phyloP scores from a whole-genome alignment of 73 alveolate genomes.

The Durusdinium trenchii region DNA sequence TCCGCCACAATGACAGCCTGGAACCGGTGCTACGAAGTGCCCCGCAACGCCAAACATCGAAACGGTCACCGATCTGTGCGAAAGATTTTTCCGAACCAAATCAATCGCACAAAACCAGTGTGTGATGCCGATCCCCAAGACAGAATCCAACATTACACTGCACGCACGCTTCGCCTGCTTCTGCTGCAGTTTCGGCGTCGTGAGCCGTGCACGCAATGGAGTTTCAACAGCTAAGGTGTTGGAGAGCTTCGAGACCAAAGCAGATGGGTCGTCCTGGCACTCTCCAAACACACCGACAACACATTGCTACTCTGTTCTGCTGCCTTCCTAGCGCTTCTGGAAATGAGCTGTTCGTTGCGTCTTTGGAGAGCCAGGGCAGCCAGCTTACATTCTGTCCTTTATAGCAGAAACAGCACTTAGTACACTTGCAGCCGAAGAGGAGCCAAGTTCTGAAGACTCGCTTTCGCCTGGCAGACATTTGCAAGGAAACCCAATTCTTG shows the following conservation, averaged over 20 bases:
- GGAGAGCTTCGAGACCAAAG: constrained; percentile 21
- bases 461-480: neutral
- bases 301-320: neutral
- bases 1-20: constrained; percentile 71
- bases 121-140: neutral
- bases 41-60: neutral
- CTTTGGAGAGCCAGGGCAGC: neutral
- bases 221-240: neutral
- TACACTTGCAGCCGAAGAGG: constrained; percentile 15
- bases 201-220: constrained; percentile 42
- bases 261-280: constrained; percentile 7
- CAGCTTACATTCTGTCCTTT: neutral
- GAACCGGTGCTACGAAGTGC: neutral
- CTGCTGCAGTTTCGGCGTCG: constrained; percentile 40
- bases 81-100: neutral
- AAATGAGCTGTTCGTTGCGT: neutral
- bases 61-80: neutral
- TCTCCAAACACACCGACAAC: neutral
- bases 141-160: neutral
- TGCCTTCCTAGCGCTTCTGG: neutral
- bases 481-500: neutral
- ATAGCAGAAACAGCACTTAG: neutral
- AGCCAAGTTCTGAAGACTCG: constrained; percentile 13
- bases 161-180: neutral
- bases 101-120: neutral